Percentiles rank a stretch among this genome's conserved stretches.
Evolutionary conservation across 2,329 filamentous ascomycete genomes (phyloP).

Genomic region (Apiospora pterosperma): DNA sequence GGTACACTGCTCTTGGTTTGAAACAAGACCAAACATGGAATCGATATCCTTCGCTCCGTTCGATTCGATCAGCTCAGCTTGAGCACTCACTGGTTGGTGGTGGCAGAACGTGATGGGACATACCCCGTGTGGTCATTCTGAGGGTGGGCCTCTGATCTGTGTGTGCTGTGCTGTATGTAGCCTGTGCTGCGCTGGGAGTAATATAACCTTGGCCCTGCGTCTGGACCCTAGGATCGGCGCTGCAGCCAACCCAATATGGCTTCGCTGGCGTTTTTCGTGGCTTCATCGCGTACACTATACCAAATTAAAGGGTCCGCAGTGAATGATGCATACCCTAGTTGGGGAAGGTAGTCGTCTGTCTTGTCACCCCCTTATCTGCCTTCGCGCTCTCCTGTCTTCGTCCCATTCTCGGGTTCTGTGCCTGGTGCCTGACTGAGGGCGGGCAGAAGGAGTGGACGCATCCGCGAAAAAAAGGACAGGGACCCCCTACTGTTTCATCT

Average conservation of each 20-base stretch:
- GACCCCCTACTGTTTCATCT: background rate
- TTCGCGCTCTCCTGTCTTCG: background rate
- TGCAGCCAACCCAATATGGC: background rate
- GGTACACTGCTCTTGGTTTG: background rate
- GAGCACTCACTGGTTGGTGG: background rate
- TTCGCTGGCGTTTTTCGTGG: background rate
- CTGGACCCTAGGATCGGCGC: background rate
- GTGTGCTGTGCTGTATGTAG: background rate
- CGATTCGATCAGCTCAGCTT: background rate
- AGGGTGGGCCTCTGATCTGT: background rate
- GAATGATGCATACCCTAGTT: background rate
- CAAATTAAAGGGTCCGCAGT: constrained; percentile 1
- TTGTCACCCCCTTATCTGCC: background rate
- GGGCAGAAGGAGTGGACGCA: background rate
- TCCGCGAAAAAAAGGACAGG: background rate
- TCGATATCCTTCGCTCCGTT: background rate
- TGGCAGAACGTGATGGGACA: background rate
- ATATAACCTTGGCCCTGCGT: background rate
- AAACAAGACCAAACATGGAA: background rate
- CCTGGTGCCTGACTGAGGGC: background rate
- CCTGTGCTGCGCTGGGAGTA: background rate
- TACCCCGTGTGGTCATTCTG: background rate
- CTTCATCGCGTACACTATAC: background rate
- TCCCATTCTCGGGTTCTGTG: background rate
- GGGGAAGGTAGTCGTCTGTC: background rate